A percentile compares a stretch with the other conserved stretches of the same genome.
Evolutionary conservation across 768 basidiomycete genomes (phyloP).

Genomic region (Pleurotus djamor): DNA sequence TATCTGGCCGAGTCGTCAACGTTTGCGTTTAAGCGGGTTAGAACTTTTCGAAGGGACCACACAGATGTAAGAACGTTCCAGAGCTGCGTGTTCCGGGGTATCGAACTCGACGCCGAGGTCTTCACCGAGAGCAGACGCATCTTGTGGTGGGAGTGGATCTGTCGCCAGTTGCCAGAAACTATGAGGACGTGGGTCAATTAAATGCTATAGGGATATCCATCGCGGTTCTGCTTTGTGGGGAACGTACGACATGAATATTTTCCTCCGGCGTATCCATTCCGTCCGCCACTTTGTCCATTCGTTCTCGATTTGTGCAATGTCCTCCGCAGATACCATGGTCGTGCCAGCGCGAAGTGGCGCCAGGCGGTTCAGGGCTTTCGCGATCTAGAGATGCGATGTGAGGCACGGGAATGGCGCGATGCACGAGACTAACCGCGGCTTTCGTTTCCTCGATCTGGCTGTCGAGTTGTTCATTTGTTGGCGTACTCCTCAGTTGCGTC

Average conservation of each 20-base stretch:
- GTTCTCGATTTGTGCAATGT: conserved; percentile 62
- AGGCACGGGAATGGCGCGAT: conserved; percentile 6
- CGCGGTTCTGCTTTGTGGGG: background rate
- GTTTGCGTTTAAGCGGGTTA: conserved; percentile 52
- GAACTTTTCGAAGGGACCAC: conserved; percentile 21
- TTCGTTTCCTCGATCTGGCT: conserved; percentile 48
- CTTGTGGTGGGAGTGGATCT: conserved; percentile 65
- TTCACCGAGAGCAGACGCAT: conserved; percentile 64
- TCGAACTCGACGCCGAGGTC: conserved; percentile 83
- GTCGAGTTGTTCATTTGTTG: conserved; percentile 69
- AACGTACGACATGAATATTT: conserved; percentile 72
- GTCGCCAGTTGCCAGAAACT: conserved; percentile 78
- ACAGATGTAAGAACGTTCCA: conserved; percentile 69
- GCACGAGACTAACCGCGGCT: conserved; percentile 40
- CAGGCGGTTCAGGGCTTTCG: conserved; percentile 46
- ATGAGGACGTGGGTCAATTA: background rate
- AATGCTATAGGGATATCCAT: too few species aligned
- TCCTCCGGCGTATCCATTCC: conserved; percentile 78
- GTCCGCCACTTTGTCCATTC: conserved; percentile 81
- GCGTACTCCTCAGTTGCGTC: conserved; percentile 54
- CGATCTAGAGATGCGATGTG: conserved; percentile 35
- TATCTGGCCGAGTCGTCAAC: conserved; percentile 15
- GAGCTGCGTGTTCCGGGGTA: conserved; percentile 59
- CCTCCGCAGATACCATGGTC: conserved; percentile 66
- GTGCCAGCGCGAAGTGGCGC: conserved; percentile 66